These are phyloP conservation scores for Pseudogymnoascus sp. DNA, from an alignment of 2,329 filamentous ascomycete species.

Conservation along the genomic window DNA sequence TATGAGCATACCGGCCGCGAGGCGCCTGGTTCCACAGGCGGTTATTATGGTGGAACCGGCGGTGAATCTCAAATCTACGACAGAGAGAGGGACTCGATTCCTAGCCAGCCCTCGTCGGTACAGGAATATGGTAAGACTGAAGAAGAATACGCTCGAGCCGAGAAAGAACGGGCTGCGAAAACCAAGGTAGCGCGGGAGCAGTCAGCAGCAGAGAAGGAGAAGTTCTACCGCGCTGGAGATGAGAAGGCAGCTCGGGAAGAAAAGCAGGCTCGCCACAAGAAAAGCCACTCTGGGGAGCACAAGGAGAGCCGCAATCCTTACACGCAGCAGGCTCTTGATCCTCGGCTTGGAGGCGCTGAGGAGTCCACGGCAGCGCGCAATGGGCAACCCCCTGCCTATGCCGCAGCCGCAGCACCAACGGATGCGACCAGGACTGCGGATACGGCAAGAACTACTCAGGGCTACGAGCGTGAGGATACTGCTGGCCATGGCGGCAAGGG, in stretches of 20 bases:
- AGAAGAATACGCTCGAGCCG: not conserved
- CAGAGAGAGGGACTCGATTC: not conserved
- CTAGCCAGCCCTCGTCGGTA: not conserved
- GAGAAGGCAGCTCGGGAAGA: not conserved
- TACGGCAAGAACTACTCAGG: not conserved
- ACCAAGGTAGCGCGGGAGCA: not conserved
- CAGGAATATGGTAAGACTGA: not conserved
- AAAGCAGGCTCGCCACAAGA: not conserved
- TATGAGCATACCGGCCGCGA: constrained; percentile 12
- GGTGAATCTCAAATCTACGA: not conserved
- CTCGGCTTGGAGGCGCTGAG: not conserved
- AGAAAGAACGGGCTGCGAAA: not conserved
- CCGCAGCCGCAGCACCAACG: not conserved
- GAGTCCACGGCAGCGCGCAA: constrained; percentile 22
- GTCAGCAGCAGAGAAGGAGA: not conserved
- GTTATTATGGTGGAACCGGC: not conserved
- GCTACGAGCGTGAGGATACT: not conserved
- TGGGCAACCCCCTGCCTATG: constrained; percentile 11
- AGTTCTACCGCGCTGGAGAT: not conserved
- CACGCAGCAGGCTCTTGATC: constrained; percentile 5
- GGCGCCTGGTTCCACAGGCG: not conserved
- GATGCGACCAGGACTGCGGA: not conserved
- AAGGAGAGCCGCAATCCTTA: not conserved
- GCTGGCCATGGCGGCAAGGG: not conserved
- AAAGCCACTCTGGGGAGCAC: not conserved